Evolutionary conservation across 2,329 filamentous ascomycete genomes (phyloP).

Genomic region (Diaporthe batatas): DNA sequence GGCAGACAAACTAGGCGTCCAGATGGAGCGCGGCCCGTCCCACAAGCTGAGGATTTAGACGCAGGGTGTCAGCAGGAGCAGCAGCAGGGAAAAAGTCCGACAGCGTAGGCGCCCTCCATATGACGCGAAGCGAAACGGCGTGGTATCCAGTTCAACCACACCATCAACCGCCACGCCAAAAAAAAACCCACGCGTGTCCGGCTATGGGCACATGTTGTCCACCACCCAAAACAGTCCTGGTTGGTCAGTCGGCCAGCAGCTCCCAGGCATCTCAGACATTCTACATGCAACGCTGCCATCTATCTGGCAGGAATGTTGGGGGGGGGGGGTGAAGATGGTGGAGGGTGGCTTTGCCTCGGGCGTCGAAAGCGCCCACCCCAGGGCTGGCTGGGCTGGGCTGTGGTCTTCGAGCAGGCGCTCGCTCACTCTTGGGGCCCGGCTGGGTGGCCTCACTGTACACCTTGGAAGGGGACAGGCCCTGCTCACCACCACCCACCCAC

Average conservation of each 20-base stretch:
- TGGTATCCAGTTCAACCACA: not conserved
- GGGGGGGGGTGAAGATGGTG: not conserved
- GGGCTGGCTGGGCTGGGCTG: not conserved
- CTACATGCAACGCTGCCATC: conserved; percentile 21
- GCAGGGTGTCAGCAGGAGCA: conserved; percentile 16
- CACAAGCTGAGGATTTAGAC: conserved; percentile 17
- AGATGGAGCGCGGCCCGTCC: conserved; percentile 31
- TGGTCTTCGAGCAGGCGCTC: conserved; percentile 13
- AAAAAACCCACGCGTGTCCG: not conserved
- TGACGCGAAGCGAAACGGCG: conserved; percentile 5
- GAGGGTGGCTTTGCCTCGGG: conserved; percentile 14
- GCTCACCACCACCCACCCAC: not conserved
- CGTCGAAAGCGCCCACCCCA: not conserved
- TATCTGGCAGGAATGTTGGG: conserved; percentile 7
- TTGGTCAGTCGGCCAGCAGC: not conserved
- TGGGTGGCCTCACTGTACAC: conserved; percentile 1
- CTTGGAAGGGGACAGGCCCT: not conserved
- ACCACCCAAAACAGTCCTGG: not conserved
- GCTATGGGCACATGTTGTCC: not conserved
- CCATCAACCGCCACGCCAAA: not conserved
- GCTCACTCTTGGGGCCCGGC: not conserved
- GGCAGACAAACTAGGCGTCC: not conserved
- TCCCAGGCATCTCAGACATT: conserved; percentile 33
- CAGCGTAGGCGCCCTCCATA: conserved; percentile 3
- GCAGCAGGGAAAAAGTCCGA: not conserved